Conservation (phyloP, 176 grass and related monocot genomes). For the Saccharum officinarum region DNA sequence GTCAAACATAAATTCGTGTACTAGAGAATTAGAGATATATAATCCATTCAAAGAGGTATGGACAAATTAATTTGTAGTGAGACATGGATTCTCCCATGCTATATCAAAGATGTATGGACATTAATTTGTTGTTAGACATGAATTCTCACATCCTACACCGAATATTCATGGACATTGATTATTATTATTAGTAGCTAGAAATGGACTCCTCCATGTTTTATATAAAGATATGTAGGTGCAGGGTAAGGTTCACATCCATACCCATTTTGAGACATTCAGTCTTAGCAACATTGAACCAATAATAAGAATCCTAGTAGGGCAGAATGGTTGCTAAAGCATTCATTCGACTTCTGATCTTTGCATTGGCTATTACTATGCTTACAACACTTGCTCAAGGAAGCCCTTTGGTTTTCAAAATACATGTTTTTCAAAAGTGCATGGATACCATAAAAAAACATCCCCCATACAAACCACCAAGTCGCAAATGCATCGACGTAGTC, state of each 20-base stretch:
- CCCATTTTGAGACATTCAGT: neutral
- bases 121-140: neutral
- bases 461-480: neutral
- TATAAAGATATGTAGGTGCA: neutral
- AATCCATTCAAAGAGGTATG: neutral
- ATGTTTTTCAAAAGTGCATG: neutral
- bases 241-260: neutral
- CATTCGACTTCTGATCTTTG: neutral
- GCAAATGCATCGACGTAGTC: fast-evolving
- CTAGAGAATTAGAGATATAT: neutral
- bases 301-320: neutral
- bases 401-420: neutral
- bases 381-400: neutral
- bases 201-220: neutral
- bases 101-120: neutral
- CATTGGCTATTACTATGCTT: neutral
- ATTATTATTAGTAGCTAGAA: neutral
- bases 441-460: neutral
- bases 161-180: neutral
- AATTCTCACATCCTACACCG: neutral
- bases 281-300: neutral
- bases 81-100: neutral
- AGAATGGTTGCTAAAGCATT: neutral
- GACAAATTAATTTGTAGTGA: neutral
- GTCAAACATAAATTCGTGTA: neutral